Percentiles rank a stretch among this genome's conserved stretches.
Evolutionary conservation across 495 filamentous ascomycete species (phyloP).

Genomic region (Letharia lupina): DNA sequence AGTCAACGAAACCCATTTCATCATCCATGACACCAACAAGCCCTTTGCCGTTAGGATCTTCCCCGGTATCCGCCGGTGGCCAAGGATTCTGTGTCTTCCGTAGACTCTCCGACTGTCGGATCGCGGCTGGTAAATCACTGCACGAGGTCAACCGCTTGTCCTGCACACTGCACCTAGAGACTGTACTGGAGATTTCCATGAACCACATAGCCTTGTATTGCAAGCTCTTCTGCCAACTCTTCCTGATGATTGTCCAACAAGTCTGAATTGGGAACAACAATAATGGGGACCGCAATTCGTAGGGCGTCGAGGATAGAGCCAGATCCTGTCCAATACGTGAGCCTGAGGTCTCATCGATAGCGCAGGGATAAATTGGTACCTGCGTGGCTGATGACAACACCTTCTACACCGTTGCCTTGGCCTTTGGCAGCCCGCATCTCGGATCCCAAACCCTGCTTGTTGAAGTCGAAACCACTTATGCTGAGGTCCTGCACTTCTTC

Average conservation of each 20-base stretch:
- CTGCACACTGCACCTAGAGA: neutral
- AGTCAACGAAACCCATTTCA: slow-evolving; percentile 52
- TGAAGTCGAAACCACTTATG: slow-evolving; percentile 60
- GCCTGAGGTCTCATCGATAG: neutral
- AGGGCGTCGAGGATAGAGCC: slow-evolving; percentile 82
- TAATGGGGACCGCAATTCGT: slow-evolving; percentile 54
- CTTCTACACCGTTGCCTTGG: slow-evolving; percentile 32
- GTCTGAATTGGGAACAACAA: slow-evolving; percentile 77
- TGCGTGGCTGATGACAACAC: slow-evolving; percentile 81
- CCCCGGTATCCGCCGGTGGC: slow-evolving; percentile 42
- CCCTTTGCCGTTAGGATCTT: slow-evolving; percentile 31
- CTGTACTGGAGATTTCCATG: slow-evolving; percentile 57
- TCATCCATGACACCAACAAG: slow-evolving; percentile 47
- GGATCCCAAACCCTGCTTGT: slow-evolving; percentile 43
- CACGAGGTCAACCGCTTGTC: slow-evolving; percentile 2
- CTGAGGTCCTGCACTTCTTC: slow-evolving; percentile 35
- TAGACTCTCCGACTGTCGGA: slow-evolving; percentile 38
- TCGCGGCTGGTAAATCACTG: slow-evolving; percentile 40
- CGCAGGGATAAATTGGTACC: slow-evolving; percentile 41
- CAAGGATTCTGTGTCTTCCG: slow-evolving; percentile 35
- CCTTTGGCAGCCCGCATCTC: slow-evolving; percentile 48
- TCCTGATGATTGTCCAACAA: slow-evolving; percentile 88
- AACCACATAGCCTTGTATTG: slow-evolving; percentile 58
- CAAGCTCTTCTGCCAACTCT: slow-evolving; percentile 70
- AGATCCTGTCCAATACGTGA: slow-evolving; percentile 49